Conservation (phyloP, 2,329 filamentous ascomycete species). For the Xylaria arbuscula region DNA sequence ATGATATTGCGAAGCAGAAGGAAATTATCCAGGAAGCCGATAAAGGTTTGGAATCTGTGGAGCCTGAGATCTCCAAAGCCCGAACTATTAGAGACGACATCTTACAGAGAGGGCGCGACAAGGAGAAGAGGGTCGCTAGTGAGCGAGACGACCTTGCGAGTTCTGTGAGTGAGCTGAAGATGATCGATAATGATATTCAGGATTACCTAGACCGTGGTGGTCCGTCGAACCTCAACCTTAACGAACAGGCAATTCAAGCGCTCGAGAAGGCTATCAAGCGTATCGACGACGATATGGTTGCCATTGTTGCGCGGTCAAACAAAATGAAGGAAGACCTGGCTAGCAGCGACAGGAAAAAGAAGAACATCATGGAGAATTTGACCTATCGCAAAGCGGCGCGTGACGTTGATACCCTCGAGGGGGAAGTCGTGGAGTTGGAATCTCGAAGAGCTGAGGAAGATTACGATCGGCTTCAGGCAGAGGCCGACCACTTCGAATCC, state of each 20-base stretch:
- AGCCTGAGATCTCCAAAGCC: slow-evolving; percentile 80
- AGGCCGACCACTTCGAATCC: slow-evolving; percentile 75
- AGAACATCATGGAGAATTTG: slow-evolving; percentile 89
- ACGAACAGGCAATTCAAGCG: slow-evolving; percentile 73
- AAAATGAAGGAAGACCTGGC: slow-evolving; percentile 80
- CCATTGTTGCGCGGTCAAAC: slow-evolving; percentile 77
- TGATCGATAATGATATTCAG: slow-evolving; percentile 80
- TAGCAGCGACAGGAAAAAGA: slow-evolving; percentile 84
- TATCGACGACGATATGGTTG: slow-evolving; percentile 74
- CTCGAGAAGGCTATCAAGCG: slow-evolving; percentile 74
- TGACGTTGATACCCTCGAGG: slow-evolving; percentile 72
- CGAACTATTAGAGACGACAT: slow-evolving; percentile 82
- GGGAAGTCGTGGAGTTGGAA: slow-evolving; percentile 79
- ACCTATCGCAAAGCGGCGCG: slow-evolving; percentile 81
- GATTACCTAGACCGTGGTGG: slow-evolving; percentile 83
- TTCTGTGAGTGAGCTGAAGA: slow-evolving; percentile 80
- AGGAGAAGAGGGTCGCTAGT: slow-evolving; percentile 77
- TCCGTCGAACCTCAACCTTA: slow-evolving; percentile 74
- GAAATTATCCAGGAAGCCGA: slow-evolving; percentile 77
- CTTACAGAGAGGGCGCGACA: slow-evolving; percentile 74
- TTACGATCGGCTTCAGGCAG: slow-evolving; percentile 76
- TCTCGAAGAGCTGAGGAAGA: slow-evolving; percentile 85
- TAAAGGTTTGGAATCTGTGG: slow-evolving; percentile 76
- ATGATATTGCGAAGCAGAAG: slow-evolving; percentile 74
- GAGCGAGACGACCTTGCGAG: slow-evolving; percentile 77